A percentile compares a stretch with the other conserved stretches of the same genome.
Conservation (phyloP, 1,284 basidiomycete species). For the Volvariella volvacea region DNA sequence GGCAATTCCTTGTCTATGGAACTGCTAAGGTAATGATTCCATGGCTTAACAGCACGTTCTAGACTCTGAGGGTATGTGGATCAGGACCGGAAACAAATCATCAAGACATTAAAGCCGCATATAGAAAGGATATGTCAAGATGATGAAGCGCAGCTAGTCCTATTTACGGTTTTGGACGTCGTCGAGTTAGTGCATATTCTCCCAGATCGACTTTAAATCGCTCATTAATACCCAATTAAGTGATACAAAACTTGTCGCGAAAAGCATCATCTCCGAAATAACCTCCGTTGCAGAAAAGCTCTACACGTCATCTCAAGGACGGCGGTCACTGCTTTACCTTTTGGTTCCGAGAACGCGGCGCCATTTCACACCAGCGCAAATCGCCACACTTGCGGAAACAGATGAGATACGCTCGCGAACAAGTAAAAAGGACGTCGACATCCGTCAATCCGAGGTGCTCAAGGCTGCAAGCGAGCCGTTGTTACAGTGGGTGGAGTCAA, state of each 20-base stretch:
- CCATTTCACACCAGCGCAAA: slow-evolving; percentile 79
- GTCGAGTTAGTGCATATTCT: slow-evolving; percentile 57
- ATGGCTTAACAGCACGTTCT: background rate
- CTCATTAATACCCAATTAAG: slow-evolving; percentile 27
- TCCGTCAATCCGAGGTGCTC: slow-evolving; percentile 63
- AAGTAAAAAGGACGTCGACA: slow-evolving; percentile 68
- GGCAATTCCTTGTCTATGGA: slow-evolving; percentile 76
- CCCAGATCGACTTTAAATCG: slow-evolving; percentile 7
- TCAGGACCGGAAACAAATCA: slow-evolving; percentile 82
- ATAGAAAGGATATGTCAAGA: slow-evolving; percentile 80
- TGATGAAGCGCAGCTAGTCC: slow-evolving; percentile 80
- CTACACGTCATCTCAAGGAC: slow-evolving; percentile 54
- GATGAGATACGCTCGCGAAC: slow-evolving; percentile 59
- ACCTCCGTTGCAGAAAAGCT: slow-evolving; percentile 48
- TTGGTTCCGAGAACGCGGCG: slow-evolving; percentile 70
- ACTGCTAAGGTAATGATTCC: slow-evolving; percentile 59
- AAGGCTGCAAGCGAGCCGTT: slow-evolving; percentile 66
- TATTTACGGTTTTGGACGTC: slow-evolving; percentile 83
- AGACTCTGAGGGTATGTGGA: slow-evolving; percentile 2
- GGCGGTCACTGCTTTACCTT: slow-evolving; percentile 76
- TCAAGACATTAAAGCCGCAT: slow-evolving; percentile 83
- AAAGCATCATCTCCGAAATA: slow-evolving; percentile 67
- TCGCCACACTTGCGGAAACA: slow-evolving; percentile 62
- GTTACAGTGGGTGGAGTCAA: slow-evolving; percentile 56
- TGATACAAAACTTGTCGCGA: slow-evolving; percentile 81